These are phyloP conservation scores for Sordariomycetes sp. DNA, from an alignment of 2,329 filamentous ascomycete species.

Conservation along the genomic window DNA sequence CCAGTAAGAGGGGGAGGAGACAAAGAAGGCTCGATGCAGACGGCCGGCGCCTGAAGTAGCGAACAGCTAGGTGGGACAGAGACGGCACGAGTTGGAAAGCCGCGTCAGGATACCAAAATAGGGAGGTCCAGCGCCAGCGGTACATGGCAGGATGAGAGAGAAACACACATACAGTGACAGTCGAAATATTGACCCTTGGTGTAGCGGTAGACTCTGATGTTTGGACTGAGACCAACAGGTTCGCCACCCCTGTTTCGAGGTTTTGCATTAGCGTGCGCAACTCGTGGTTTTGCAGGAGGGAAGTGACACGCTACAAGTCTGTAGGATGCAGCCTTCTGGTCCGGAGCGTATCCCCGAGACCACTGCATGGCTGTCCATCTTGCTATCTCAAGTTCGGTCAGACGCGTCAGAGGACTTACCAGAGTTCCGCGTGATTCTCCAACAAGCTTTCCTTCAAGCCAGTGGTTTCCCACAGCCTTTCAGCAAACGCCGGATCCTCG, in stretches of 20 bases:
- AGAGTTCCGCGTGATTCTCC: slow-evolving; percentile 24
- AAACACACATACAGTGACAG: slow-evolving; percentile 65
- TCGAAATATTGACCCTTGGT: slow-evolving; percentile 82
- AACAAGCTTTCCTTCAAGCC: slow-evolving; percentile 56
- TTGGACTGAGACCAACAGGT: slow-evolving; percentile 75
- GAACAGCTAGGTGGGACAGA: no score
- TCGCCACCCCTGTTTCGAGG: slow-evolving; percentile 64
- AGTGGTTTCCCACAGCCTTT: slow-evolving; percentile 67
- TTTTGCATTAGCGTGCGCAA: no score
- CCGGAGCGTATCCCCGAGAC: no score
- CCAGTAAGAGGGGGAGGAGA: no score
- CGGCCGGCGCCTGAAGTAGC: not conserved
- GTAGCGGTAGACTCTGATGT: slow-evolving; percentile 86
- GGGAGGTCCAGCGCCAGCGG: no score
- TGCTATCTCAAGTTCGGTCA: not conserved
- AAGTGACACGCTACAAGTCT: no score
- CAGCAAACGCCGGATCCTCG: slow-evolving; percentile 65
- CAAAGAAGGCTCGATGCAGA: no score
- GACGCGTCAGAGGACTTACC: slow-evolving; percentile 26
- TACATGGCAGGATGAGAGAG: not conserved
- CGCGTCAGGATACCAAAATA: no score
- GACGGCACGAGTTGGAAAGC: no score
- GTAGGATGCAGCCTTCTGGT: no score
- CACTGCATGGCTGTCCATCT: no score
- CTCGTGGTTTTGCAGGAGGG: no score